Conservation (phyloP, 169 alveolate species). For the Cystoisospora suis region DNA sequence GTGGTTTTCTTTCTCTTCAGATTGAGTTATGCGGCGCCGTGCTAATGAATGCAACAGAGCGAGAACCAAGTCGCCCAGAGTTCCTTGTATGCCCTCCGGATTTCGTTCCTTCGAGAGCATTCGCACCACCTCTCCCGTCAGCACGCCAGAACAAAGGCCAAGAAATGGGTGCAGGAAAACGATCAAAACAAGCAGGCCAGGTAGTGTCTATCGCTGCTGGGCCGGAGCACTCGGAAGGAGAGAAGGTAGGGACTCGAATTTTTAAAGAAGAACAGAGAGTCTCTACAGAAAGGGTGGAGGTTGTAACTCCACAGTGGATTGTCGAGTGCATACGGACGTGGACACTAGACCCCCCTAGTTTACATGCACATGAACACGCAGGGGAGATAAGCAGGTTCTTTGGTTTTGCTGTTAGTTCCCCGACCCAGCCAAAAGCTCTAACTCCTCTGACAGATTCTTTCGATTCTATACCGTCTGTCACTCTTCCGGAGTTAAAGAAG, state of each 20-base stretch:
- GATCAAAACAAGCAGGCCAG: not conserved
- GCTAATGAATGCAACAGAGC: not conserved
- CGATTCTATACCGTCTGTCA: not conserved
- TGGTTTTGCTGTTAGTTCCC: not conserved
- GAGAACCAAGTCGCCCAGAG: constrained; percentile 15
- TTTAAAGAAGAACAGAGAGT: too few species aligned
- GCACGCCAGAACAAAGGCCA: not conserved
- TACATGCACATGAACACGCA: not conserved
- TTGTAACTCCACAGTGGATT: constrained; percentile 12
- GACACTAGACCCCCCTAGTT: not conserved
- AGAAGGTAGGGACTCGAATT: not conserved
- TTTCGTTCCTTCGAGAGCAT: not conserved
- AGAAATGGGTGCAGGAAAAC: not conserved
- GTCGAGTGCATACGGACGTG: constrained; percentile 29
- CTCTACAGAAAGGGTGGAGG: too few species aligned
- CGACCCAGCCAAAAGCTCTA: too few species aligned
- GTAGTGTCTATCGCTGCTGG: not conserved
- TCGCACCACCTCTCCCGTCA: not conserved
- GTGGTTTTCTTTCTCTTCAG: not conserved
- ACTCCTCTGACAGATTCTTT: too few species aligned
- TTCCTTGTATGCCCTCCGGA: constrained; percentile 9
- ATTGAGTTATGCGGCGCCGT: constrained; percentile 8
- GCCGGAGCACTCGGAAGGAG: too few species aligned
- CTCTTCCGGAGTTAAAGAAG: not conserved
- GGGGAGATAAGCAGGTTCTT: not conserved